A percentile compares a stretch with the other conserved stretches of the same genome.
Conservation (phyloP, 2,329 filamentous ascomycete species). For the Fusarium domesticum region DNA sequence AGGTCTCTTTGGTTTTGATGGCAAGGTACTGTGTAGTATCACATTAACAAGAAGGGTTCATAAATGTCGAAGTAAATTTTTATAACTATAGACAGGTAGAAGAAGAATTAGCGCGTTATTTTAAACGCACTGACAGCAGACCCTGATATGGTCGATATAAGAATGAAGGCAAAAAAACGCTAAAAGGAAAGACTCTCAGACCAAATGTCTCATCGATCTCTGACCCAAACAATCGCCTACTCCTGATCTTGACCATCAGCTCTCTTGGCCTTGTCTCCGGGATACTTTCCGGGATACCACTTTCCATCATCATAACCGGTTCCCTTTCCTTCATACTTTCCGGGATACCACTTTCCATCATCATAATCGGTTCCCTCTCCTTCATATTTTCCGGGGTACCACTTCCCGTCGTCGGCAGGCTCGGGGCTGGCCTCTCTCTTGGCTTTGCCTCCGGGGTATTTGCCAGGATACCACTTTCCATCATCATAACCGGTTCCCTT, state of each 20-base stretch:
- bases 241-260: background rate
- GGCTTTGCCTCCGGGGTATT: background rate
- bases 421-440: too few relatives aligned
- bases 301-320: conserved; percentile 5
- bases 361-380: conserved; percentile 5
- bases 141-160: too few relatives aligned
- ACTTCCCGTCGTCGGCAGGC: conserved; percentile 6
- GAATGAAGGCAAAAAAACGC: too few relatives aligned
- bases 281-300: conserved; percentile 3
- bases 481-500: background rate
- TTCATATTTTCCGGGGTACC: conserved; percentile 16
- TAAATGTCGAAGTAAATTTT: too few relatives aligned
- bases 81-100: too few relatives aligned
- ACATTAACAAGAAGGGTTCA: too few relatives aligned
- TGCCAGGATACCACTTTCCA: conserved; percentile 1
- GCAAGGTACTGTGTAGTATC: too few relatives aligned
- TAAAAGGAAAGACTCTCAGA: conserved; percentile 4
- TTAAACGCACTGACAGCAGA: too few relatives aligned
- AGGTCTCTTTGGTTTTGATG: too few relatives aligned
- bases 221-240: too few relatives aligned
- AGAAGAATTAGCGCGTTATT: too few relatives aligned
- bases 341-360: conserved; percentile 6
- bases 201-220: background rate
- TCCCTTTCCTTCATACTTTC: conserved; percentile 1
- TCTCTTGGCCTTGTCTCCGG: background rate